These are phyloP conservation scores for Cyberlindnera galapagoensis DNA, from an alignment of 805 yeast genomes.

Conservation along the genomic window DNA sequence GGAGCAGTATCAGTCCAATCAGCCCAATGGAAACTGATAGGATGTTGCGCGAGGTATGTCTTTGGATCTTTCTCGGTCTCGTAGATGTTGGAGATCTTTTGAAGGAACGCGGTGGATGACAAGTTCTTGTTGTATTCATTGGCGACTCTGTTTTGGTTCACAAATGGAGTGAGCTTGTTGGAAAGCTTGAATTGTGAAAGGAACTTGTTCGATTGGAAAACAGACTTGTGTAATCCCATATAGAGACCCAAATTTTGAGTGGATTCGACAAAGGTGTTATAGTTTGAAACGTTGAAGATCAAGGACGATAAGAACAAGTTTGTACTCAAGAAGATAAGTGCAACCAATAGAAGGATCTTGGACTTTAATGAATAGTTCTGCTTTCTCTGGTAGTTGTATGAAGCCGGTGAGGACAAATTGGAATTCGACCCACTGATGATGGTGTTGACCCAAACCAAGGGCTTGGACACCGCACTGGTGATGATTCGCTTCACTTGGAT, in stretches of 20 bases:
- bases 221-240: slow-evolving; percentile 14
- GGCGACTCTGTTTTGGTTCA: not conserved
- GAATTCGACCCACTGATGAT: too few species aligned
- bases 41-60: slow-evolving; percentile 5
- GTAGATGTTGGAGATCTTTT: slow-evolving; percentile 8
- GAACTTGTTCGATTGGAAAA: slow-evolving; percentile 17
- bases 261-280: slow-evolving; percentile 14
- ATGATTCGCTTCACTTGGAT: slow-evolving; percentile 5
- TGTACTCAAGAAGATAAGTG: slow-evolving; percentile 15
- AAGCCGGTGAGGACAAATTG: not conserved
- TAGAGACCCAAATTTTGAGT: slow-evolving; percentile 16
- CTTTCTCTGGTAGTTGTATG: slow-evolving; percentile 6
- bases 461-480: slow-evolving; percentile 3
- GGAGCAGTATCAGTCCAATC: slow-evolving; percentile 26
- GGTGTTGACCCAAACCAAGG: slow-evolving; percentile 3
- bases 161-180: not conserved
- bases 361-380: slow-evolving; percentile 19
- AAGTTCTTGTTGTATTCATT: slow-evolving; percentile 13
- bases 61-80: slow-evolving; percentile 13
- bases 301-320: slow-evolving; percentile 16
- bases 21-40: slow-evolving; percentile 26
- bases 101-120: slow-evolving; percentile 15
- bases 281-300: slow-evolving; percentile 17
- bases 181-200: slow-evolving; percentile 15
- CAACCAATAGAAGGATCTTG: slow-evolving; percentile 19